These are phyloP conservation scores for Nemania bipapillata DNA, from an alignment of 2,329 filamentous ascomycete species.

Conservation along the genomic window DNA sequence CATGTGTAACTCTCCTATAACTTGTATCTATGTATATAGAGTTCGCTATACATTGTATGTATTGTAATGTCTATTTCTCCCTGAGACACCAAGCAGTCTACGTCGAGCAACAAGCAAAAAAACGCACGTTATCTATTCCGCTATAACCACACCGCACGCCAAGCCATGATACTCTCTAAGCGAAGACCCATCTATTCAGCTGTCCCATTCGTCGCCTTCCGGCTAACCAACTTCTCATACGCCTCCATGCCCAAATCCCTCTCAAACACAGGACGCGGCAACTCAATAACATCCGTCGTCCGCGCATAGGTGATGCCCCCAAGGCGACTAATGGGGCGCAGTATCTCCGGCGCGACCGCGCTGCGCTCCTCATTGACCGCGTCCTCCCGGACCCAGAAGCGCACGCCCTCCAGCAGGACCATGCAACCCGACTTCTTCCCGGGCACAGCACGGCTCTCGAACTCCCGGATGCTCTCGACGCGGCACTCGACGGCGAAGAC, in stretches of 20 bases:
- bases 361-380: slow-evolving; percentile 82
- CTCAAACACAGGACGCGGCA: slow-evolving; percentile 70
- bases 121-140: background rate
- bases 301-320: slow-evolving; percentile 89
- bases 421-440: slow-evolving; percentile 80
- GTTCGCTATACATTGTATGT: background rate
- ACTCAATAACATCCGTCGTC: slow-evolving; percentile 74
- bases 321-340: slow-evolving; percentile 79
- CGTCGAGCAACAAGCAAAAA: background rate
- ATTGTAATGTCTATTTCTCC: background rate
- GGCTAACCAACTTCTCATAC: slow-evolving; percentile 64
- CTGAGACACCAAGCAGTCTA: too few relatives aligned
- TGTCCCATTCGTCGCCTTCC: slow-evolving; percentile 40
- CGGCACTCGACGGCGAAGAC: slow-evolving; percentile 85
- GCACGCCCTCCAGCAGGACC: slow-evolving; percentile 81
- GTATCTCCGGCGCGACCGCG: slow-evolving; percentile 77
- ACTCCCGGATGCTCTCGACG: slow-evolving; percentile 78
- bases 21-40: background rate
- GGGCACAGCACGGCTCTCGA: slow-evolving; percentile 74
- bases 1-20: too few relatives aligned
- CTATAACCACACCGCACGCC: background rate
- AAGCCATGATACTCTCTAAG: background rate
- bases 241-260: slow-evolving; percentile 65
- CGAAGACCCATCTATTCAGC: background rate
- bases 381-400: slow-evolving; percentile 91